These are phyloP conservation scores for Apiospora rasikravindrae DNA, from an alignment of 2,329 filamentous ascomycete genomes.

Conservation along the genomic window DNA sequence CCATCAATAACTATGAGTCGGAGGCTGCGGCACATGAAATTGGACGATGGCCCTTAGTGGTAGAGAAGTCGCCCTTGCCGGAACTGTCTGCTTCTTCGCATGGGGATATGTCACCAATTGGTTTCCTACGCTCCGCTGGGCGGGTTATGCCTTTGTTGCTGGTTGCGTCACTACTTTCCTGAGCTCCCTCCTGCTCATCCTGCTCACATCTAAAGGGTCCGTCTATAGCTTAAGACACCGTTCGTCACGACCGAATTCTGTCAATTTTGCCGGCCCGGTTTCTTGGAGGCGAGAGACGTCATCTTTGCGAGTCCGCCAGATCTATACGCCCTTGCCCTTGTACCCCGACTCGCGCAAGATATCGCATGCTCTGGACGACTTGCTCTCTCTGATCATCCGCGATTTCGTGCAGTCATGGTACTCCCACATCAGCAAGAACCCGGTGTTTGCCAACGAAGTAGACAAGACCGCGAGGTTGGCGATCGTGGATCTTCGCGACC, in stretches of 20 bases:
- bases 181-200: conserved; percentile 61
- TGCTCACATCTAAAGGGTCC: conserved; percentile 64
- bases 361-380: conserved; percentile 77
- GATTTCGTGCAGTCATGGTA: conserved; percentile 95
- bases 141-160: conserved; percentile 80
- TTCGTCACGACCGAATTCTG: conserved; percentile 48
- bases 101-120: conserved; percentile 88
- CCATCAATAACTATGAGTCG: conserved; percentile 40
- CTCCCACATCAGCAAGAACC: conserved; percentile 78
- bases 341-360: conserved; percentile 78
- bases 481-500: conserved; percentile 72
- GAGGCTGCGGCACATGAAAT: conserved; percentile 38
- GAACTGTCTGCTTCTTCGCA: conserved; percentile 75
- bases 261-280: conserved; percentile 64
- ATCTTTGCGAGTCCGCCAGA: conserved; percentile 67
- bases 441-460: conserved; percentile 83
- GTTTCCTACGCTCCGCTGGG: conserved; percentile 81
- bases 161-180: conserved; percentile 66
- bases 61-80: conserved; percentile 73
- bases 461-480: conserved; percentile 79
- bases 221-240: conserved; percentile 46
- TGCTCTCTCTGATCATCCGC: conserved; percentile 77
- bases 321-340: conserved; percentile 72
- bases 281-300: conserved; percentile 75
- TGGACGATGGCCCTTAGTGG: conserved; percentile 72